A percentile compares a stretch with the other conserved stretches of the same genome.
phyloP scores from a whole-genome alignment of 1,284 basidiomycete genomes.

The Ganoderma boninense region DNA sequence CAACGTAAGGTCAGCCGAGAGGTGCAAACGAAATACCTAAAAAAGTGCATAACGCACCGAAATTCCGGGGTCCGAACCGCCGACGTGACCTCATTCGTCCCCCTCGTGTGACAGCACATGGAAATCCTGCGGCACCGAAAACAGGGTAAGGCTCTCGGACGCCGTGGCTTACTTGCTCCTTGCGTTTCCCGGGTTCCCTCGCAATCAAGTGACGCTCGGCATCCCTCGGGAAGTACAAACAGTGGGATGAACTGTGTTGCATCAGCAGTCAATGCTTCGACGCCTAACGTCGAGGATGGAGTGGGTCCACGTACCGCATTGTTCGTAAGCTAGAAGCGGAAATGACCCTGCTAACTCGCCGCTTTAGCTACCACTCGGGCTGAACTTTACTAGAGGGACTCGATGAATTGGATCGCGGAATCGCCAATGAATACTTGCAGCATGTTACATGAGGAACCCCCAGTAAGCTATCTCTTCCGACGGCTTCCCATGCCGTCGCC shows the following conservation, averaged over 20 bases:
- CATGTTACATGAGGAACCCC: not conserved
- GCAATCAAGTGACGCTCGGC: not conserved
- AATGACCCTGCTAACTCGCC: slow-evolving; percentile 14
- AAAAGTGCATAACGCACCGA: slow-evolving; percentile 9
- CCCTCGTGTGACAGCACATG: slow-evolving; percentile 19
- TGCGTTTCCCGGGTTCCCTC: slow-evolving; percentile 15
- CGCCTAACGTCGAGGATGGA: not conserved
- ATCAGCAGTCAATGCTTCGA: not conserved
- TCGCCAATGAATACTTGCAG: not conserved
- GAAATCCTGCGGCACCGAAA: slow-evolving; percentile 10
- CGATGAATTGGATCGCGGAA: slow-evolving; percentile 5
- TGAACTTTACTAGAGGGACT: not conserved
- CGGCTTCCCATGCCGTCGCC: slow-evolving; percentile 27
- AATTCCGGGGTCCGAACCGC: slow-evolving; percentile 1
- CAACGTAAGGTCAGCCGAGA: not conserved
- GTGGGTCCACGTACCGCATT: not conserved
- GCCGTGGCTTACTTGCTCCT: not conserved
- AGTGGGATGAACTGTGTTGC: not conserved
- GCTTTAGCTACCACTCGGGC: not conserved
- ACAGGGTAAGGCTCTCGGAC: slow-evolving; percentile 9
- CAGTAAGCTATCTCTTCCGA: slow-evolving; percentile 12
- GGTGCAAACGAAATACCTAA: not conserved
- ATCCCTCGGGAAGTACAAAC: not conserved
- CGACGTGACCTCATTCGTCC: not conserved
- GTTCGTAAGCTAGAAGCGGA: slow-evolving; percentile 10